Conservation (phyloP, 495 filamentous ascomycete genomes). For the Tetracladium setigerum region DNA sequence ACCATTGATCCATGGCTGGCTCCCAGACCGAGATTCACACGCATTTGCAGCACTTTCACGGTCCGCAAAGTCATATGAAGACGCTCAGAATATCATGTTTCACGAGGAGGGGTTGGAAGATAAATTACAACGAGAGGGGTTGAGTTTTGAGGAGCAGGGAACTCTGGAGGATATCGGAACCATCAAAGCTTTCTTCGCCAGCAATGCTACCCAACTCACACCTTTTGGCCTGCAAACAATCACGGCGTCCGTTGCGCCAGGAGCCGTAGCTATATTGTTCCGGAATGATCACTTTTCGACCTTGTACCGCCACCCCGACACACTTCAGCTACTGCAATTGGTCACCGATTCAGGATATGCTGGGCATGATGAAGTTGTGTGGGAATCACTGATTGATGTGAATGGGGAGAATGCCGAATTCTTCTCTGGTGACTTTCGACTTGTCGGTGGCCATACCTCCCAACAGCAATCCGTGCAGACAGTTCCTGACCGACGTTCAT, state of each 20-base stretch:
- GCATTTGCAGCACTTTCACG: slow-evolving; percentile 61
- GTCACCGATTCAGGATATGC: slow-evolving; percentile 92
- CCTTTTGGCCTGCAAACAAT: slow-evolving; percentile 70
- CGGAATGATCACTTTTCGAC: slow-evolving; percentile 96
- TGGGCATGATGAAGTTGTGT: slow-evolving; percentile 84
- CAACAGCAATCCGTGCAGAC: slow-evolving; percentile 21
- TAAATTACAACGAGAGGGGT: slow-evolving; percentile 49
- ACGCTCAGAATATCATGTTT: slow-evolving; percentile 81
- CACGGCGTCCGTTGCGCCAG: slow-evolving; percentile 53
- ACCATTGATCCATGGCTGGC: slow-evolving; percentile 91
- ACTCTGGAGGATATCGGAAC: slow-evolving; percentile 70
- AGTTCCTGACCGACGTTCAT: slow-evolving; percentile 28
- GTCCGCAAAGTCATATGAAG: slow-evolving; percentile 76
- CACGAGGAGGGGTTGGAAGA: slow-evolving; percentile 81
- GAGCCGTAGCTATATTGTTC: slow-evolving; percentile 81
- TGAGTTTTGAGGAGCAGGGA: slow-evolving; percentile 59
- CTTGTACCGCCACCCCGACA: slow-evolving; percentile 71
- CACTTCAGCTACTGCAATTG: slow-evolving; percentile 62
- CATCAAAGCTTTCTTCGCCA: slow-evolving; percentile 73
- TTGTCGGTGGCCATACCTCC: slow-evolving; percentile 50
- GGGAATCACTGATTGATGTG: slow-evolving; percentile 88
- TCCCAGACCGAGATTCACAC: slow-evolving; percentile 55
- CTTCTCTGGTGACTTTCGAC: slow-evolving; percentile 82
- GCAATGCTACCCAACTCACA: slow-evolving; percentile 81
- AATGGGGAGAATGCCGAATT: slow-evolving; percentile 78